phyloP scores from a whole-genome alignment of 768 basidiomycete species.

The Gloeophyllum trabeum region DNA sequence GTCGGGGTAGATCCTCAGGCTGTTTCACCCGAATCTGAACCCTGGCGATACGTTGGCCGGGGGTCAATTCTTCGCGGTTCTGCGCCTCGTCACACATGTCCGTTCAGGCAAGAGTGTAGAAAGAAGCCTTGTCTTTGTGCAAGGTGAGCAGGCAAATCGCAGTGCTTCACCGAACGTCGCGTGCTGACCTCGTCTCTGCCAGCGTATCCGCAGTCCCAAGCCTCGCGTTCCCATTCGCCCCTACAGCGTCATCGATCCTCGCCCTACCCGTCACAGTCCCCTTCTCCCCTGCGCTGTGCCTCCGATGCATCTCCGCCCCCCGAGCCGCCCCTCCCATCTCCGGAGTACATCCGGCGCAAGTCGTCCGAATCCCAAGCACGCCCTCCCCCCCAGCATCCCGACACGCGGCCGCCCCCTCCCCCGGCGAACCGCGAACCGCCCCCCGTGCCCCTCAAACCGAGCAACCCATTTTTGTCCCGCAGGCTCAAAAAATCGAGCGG shows the following conservation, averaged over 20 bases:
- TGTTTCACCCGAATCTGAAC: constrained; percentile 47
- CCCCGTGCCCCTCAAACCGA: background rate
- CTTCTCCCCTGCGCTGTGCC: background rate
- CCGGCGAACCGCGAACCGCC: background rate
- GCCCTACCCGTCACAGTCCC: background rate
- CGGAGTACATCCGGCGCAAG: constrained; percentile 22
- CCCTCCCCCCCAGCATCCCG: background rate
- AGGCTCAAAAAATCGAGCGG: too few relatives aligned
- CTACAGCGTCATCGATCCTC: background rate
- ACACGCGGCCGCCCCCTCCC: background rate
- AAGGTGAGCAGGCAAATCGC: constrained; percentile 40
- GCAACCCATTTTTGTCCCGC: background rate
- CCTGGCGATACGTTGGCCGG: constrained; percentile 44
- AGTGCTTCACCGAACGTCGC: background rate
- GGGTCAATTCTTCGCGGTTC: constrained; percentile 68
- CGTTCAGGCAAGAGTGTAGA: constrained; percentile 51
- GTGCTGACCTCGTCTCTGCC: background rate
- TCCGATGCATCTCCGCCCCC: background rate
- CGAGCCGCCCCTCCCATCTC: constrained; percentile 11
- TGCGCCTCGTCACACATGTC: constrained; percentile 56
- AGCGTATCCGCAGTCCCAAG: background rate
- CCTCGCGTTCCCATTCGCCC: background rate
- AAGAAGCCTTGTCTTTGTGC: constrained; percentile 58
- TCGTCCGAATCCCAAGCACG: constrained; percentile 4
- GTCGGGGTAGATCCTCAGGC: constrained; percentile 43